Evolutionary conservation across 208 protist species (phyloP), one percentile per base, ranked within the genome.

Genomic region (Naegleria lovaniensis): DNA sequence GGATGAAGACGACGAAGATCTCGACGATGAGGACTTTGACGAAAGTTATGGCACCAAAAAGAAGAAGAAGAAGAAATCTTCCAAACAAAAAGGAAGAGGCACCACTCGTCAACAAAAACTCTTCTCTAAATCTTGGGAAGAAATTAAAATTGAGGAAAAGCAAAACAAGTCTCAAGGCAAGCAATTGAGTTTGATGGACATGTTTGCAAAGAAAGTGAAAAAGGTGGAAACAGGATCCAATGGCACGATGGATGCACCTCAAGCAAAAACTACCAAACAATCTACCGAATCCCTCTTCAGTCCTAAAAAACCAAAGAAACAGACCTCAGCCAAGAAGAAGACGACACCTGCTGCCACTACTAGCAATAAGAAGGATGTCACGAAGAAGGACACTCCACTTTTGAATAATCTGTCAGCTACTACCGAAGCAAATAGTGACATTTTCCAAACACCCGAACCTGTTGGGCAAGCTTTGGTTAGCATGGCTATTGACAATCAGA

Each of bases 121-220:
- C 83, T 41, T 51, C 43, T 33, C 39, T 39, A 87, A 51, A 40
- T 0, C 4, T 33, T 87, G 15, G 40, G 5, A 41, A 7, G 15
- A 51, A 9, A 33, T 87, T n/a, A 39, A 51, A 11, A 29, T 38
- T 13, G 6, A 51, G 6, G 39, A 1, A 67, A 67, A 67, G 55
- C 55, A 4, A 67, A 67, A 15, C 55, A 67, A 15, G 22, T 22
- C 11, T 48, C 43, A 25, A 52, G 33, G 40, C 11, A 87, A 87
- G 40, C 83, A 87, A 87, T 40, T 51, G 29, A 87, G 29, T 3
- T 87, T 87, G 41, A 51, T 87, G 40, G 83, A 87, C 29, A 87
- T 87, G 83, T 52, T 87, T 41, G 43, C 15, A 36, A 87, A 87
- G 40, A 40, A 40, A 40, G 83, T 40, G 19, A n/a, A n/a, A n/a